Base-by-base conservation (phyloP, 768 basidiomycete species). In the Coprinellus micaceus region DNA sequence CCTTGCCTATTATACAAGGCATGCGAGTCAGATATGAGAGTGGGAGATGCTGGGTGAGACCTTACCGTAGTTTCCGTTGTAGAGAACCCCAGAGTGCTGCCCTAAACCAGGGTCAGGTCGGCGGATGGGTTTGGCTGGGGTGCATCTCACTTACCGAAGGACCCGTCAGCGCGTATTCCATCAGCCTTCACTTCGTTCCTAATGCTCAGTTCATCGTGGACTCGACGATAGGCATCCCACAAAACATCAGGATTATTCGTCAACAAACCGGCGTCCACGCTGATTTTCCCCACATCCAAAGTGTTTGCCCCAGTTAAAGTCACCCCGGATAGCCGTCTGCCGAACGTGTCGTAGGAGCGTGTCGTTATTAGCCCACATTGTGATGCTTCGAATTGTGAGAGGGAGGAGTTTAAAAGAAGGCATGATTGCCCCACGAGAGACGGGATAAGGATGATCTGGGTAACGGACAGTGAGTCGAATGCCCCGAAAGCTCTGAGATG, bases 31-130 rank as follows among this genome's bases (percentile, higher is more conserved):
- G 12, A 1, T 25, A n/a, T n/a, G n/a, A n/a, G 17, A 28, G 22
- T 24, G 13, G n/a, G 15, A 44, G 22, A 17, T 22, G 54, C 11
- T 44, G 12, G 19, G 22, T 22, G 4, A 11, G 10, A 3, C 65
- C 72, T 62, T n/a, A 75, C 79, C 88, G 60, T 89, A 89, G 63
- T 88, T 88, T 40, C 87, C 87, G 49, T 84, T 86, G 63, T 87
- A 88, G 3, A 86, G 66, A 17, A 87, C 73, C 19, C 86, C 86
- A 19, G 62, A 67, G 66, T 89, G 88, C 66, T 88, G 78, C 15
- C 73, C 76, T 77, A 44, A 33, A 26, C n/a, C n/a, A 26, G 22
- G 36, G 3, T 28, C 21, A 37, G 40, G 40, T 53, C 3, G 21
- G n/a, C 21, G 25, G 3, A 49, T 19, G 22, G 40, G 11, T 24